Evolutionary conservation across 2,329 filamentous ascomycete genomes (phyloP), one percentile per base, ranked within the genome.

Genomic region (Colletotrichum abscissum): DNA sequence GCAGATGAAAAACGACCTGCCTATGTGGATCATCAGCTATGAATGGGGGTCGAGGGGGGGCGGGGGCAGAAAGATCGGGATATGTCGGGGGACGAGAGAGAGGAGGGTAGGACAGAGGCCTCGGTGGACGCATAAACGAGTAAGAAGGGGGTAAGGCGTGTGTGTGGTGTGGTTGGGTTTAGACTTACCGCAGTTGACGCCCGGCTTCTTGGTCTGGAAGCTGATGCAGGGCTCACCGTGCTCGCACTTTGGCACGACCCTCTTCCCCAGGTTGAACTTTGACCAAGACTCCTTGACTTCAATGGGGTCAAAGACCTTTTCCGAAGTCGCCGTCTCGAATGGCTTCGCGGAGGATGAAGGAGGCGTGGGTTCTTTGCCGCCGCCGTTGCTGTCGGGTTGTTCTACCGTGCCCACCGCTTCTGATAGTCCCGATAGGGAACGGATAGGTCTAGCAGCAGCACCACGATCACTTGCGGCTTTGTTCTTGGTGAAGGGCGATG

Each of bases 181-280:
- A 35, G 33, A 84, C 87, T 78, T 84, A 89, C 87, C 96, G 83
- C 80, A 92, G 78, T 98, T 99, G 75, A 94, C 85, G 1, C 97
- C 97, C 0, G 94, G 88, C 80, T 98, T 98, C 85, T 96, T 98
- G 1, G 95, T 98, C 22, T 92, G 89, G 64, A 96, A 85, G 76
- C 88, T 94, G 75, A 95, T 93, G 82, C 97, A 98, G 3, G 94
- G 93, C 78, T 98, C 95, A 66, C 91, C 87, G 79, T 99, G 97
- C 60, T 98, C 95, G 80, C 97, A 99, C 70, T 89, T 89, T 1
- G 97, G 97, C 1, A 90, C 87, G 1, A 90, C 84, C 69, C 93
- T 92, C 81, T 93, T 95, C 19, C 92, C 90, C 74, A 98, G 92
- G 54, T 71, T 74, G 16, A 98, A 87, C 80, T 93, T 95, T 5